phyloP scores from a whole-genome alignment of 2,329 filamentous ascomycete species.

The Fusarium sterilihyphosum region DNA sequence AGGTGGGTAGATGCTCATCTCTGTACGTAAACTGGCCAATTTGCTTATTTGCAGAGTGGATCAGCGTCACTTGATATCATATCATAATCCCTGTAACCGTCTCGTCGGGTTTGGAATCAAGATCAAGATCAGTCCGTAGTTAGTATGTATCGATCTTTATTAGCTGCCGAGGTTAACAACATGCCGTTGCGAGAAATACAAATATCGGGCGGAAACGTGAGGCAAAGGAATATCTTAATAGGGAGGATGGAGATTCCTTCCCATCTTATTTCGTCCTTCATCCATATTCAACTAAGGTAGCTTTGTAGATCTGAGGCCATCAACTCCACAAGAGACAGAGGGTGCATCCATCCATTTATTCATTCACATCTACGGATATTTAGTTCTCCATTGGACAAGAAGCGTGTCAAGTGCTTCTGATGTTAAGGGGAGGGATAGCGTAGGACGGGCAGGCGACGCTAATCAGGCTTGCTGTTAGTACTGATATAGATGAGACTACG shows the following conservation, averaged over 20 bases:
- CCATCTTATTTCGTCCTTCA: not conserved
- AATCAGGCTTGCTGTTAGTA: not conserved
- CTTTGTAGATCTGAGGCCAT: not conserved
- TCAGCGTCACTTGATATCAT: slow-evolving; percentile 4
- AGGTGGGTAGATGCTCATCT: not conserved
- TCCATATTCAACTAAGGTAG: not conserved
- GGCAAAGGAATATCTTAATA: no score
- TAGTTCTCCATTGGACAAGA: not conserved
- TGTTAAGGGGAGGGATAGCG: not conserved
- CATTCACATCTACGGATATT: not conserved
- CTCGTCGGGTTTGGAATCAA: not conserved
- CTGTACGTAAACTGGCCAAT: slow-evolving; percentile 18
- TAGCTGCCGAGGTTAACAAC: not conserved
- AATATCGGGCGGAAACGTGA: not conserved
- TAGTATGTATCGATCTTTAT: not conserved
- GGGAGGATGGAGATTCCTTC: not conserved
- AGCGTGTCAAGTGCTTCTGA: not conserved
- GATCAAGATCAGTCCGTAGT: not conserved
- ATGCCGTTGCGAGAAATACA: not conserved
- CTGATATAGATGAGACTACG: not conserved
- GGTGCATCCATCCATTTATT: not conserved
- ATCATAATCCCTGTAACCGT: slow-evolving; percentile 1
- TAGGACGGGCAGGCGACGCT: no score
- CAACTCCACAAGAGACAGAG: slow-evolving; percentile 18
- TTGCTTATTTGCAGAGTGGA: slow-evolving; percentile 4